Evolutionary conservation across 129 eudicot genomes (phyloP), one percentile per base, ranked within the genome.

Genomic region (Artemisia tridentata): DNA sequence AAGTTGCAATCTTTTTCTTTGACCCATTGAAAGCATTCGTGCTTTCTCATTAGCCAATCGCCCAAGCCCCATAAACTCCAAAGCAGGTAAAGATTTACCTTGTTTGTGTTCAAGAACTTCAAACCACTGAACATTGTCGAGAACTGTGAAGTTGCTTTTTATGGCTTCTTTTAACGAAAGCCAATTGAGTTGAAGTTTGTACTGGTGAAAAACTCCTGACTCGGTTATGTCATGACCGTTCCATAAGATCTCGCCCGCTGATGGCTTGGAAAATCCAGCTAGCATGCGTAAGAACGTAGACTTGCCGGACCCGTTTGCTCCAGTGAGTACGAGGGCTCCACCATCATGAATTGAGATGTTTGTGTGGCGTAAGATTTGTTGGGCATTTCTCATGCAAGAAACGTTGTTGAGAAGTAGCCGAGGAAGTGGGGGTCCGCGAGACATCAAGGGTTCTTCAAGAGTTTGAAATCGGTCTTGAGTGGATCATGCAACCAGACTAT

Each of bases 301-400:
- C 82, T 92, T 93, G 41, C 98, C 98, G 0, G 98, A 92, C 41
- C 98, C 98, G 43, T 92, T 92, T 69, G 95, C 83, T 7, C 98
- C 98, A 0, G 90, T 83, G 63, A 92, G 92, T 27, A 87, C 88
- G 4, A 92, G 95, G 50, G 98, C 95, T 29, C 95, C 83, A 1
- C 96, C 95, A 25, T 89, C 95, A 43, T 92, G 96, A 78, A 92
- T 27, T 23, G 98, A 86, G 34, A 78, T 92, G 79, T 92, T 92
- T 25, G 89, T 90, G 45, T 92, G 95, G 17, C 98, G 95, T 63
- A 92, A 77, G 70, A 92, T 89, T 72, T 92, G 98, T 77, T 92
- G 98, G 19, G 96, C 98, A 31, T 92, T 92, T 85, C 98, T 80
- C 96, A 93, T 93, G 88, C 98, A 93, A 65, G 98, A 82, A 38